Base-by-base conservation (phyloP, 345 rosid genomes). In the Clausena lansium region DNA sequence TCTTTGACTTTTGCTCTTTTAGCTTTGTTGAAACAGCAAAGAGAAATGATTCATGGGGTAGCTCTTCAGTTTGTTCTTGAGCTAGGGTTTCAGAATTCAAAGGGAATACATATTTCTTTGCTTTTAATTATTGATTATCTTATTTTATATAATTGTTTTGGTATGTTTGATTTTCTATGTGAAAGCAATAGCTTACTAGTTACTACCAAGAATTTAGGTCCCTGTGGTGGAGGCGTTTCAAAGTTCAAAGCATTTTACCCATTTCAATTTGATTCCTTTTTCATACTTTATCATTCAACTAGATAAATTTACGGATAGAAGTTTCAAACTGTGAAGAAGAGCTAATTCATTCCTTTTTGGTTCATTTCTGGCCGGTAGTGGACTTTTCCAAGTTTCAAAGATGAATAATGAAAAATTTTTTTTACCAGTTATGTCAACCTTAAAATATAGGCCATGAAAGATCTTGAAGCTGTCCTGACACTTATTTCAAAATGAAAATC, bases 361-460 rank as follows among this genome's bases (percentile, higher is more conserved):
- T 25, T 52, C 20, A 35, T 4, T 67, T 73, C 33, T 67, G 78
- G 80, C 24, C 2, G 17, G 36, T 10, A 28, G 19, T 60, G 17
- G 17, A 73, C 4, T 25, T 73, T 73, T 55, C 36, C 14, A 36
- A 54, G 19, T 59, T 24, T 27, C 59, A 58, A 86, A 90, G 77
- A 95, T 96, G 99, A 96, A 92, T 80, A 98, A 96, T 67, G 92
- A 90, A 98, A 30, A 30, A 30, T 30, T 1, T 96, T 97, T 33
- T 96, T 92, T 81, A 83, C 83, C 79, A 96, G 94, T 85, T 94
- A 94, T 71, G 98, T 92, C 19, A 95, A 96, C 76, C 86, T 94
- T 52, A 92, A 92, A 84, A 96, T 92, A 77, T 95, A 92, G 81
- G 99, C 98, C 71, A 88, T 92, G 90, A 92, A 85, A 79, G 99